A percentile compares a stretch with the other conserved stretches of the same genome.
Conservation (phyloP, 2,329 filamentous ascomycete species). For the Colletotrichum sp. region DNA sequence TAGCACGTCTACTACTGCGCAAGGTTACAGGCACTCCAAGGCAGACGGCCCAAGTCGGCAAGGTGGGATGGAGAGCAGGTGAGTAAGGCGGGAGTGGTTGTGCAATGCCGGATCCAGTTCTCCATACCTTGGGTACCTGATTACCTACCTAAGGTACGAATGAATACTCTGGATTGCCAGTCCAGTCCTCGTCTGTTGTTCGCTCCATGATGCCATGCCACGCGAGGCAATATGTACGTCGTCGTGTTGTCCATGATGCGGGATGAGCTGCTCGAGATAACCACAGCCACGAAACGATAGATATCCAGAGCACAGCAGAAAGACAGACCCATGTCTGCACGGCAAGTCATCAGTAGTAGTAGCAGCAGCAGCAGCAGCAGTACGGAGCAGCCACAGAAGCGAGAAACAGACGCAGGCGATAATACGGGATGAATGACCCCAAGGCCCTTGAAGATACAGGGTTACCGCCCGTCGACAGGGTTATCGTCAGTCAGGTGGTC, state of each 20-base stretch:
- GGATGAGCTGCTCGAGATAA: background rate
- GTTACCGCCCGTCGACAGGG: background rate
- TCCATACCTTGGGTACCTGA: background rate
- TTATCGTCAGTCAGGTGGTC: conserved; percentile 14
- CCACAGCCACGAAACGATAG: background rate
- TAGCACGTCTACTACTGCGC: background rate
- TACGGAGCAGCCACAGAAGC: background rate
- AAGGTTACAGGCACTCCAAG: background rate
- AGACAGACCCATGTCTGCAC: background rate
- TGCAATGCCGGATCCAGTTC: background rate
- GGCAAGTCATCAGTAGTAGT: background rate
- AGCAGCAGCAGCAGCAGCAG: background rate
- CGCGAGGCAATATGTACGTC: background rate
- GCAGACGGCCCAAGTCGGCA: background rate
- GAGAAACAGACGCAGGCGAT: background rate
- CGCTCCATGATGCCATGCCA: background rate
- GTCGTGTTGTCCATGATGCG: background rate
- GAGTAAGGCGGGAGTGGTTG: background rate
- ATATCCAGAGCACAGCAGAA: background rate
- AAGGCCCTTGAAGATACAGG: background rate
- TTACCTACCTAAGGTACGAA: background rate
- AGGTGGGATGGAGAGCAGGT: background rate
- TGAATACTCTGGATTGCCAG: background rate
- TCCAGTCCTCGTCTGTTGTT: background rate
- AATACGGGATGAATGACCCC: conserved; percentile 4